Percentiles rank a stretch among this genome's conserved stretches.
phyloP scores from a whole-genome alignment of 257 asterid species.

The Echium plantagineum region DNA sequence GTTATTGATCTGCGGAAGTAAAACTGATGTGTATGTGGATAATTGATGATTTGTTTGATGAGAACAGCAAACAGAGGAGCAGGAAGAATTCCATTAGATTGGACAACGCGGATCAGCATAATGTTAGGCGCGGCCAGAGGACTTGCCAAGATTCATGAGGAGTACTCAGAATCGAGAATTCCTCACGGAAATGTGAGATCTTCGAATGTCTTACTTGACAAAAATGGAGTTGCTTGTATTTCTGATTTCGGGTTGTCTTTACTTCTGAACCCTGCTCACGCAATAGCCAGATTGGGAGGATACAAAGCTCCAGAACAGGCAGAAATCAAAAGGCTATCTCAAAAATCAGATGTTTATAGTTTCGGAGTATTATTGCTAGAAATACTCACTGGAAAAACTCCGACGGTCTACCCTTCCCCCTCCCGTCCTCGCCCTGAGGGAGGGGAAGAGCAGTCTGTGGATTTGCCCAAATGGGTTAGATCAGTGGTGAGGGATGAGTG shows the following conservation, averaged over 20 bases:
- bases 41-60: slow-evolving; percentile 10
- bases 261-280: slow-evolving; percentile 64
- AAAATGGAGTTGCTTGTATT: slow-evolving; percentile 65
- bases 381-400: slow-evolving; percentile 57
- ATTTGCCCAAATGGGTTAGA: slow-evolving; percentile 75
- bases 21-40: not conserved
- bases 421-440: slow-evolving; percentile 22
- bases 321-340: slow-evolving; percentile 60
- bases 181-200: slow-evolving; percentile 88
- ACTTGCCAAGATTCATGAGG: slow-evolving; percentile 57
- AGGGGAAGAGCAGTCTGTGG: slow-evolving; percentile 32
- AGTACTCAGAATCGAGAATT: slow-evolving; percentile 52
- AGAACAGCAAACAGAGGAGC: slow-evolving; percentile 56
- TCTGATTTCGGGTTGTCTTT: slow-evolving; percentile 78
- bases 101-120: slow-evolving; percentile 79
- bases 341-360: slow-evolving; percentile 70
- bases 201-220: slow-evolving; percentile 58
- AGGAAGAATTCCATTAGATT: slow-evolving; percentile 82
- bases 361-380: slow-evolving; percentile 73
- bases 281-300: slow-evolving; percentile 76
- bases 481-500: slow-evolving; percentile 89
- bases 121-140: slow-evolving; percentile 79
- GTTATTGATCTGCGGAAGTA: not conserved
- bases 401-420: slow-evolving; percentile 33
- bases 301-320: slow-evolving; percentile 78